These are phyloP conservation scores for Chaetomium olivaceum DNA, from an alignment of 2,329 filamentous ascomycete genomes.

Conservation along the genomic window DNA sequence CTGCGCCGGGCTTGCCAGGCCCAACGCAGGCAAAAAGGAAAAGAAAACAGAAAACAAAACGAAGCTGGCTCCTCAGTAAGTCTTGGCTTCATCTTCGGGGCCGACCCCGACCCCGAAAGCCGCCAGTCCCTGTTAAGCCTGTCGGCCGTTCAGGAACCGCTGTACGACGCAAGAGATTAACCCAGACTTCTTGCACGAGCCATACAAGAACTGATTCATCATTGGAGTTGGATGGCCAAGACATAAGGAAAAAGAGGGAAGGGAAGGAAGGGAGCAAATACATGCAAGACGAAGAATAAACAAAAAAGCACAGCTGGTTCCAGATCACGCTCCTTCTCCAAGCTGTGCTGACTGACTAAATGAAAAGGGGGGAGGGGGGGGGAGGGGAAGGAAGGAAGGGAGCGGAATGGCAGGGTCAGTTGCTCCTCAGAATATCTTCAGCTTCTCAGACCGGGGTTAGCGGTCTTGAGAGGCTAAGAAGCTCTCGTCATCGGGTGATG, in stretches of 20 bases:
- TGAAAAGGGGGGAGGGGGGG: not conserved
- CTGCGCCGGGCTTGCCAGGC: not conserved
- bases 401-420: not conserved
- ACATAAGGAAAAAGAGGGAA: not conserved
- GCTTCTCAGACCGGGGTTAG: not conserved
- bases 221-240: not conserved
- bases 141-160: not conserved
- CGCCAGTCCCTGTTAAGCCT: not conserved
- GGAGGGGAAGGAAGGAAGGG: not conserved
- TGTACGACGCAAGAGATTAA: not conserved
- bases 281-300: not conserved
- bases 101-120: not conserved
- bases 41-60: not conserved
- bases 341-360: not conserved
- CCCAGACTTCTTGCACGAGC: not conserved
- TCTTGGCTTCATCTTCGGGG: not conserved
- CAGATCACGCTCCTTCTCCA: not conserved
- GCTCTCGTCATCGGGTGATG: not conserved
- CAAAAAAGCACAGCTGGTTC: not conserved
- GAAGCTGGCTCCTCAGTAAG: conserved; percentile 1
- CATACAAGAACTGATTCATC: conserved; percentile 13
- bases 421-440: not conserved
- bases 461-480: not conserved
- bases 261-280: not conserved
- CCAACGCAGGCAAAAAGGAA: not conserved